Evolutionary conservation across 1,284 basidiomycete genomes (phyloP), one percentile per base, ranked within the genome.

Genomic region (Takashimella koratensis): DNA sequence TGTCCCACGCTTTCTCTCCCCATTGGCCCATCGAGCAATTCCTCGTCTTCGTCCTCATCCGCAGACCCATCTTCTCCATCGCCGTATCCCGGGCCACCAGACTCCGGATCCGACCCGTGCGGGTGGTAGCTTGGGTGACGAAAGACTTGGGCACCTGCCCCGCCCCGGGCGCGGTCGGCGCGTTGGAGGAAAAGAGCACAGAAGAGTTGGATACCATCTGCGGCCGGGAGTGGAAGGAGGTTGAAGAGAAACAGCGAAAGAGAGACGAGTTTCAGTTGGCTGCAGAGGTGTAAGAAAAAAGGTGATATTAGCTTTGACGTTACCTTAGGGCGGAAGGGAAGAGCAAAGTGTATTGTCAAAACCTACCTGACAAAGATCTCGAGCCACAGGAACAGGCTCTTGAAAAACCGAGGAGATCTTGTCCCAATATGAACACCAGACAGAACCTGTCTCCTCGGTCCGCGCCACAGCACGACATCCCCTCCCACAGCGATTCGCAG

Each of bases 201-300:
- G n/a, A 75, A 56, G 8, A 73, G 58, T 25, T 70, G 66, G 4
- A 67, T 64, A 16, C 73, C 73, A 52, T 75, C 73, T 16, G 73
- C 66, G 13, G 58, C 50, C 2, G 73, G 73, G 4, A 75, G 53
- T 0, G 73, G 71, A 23, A 75, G 65, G 45, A 75, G 67, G 57
- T 75, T 75, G 67, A 75, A 67, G 13, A 75, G 49, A 61, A 66
- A 73, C 19, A 75, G 57, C 3, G 73, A 75, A 4, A 73, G 45
- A 0, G 70, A 56, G 16, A 70, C 65, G n/a, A 64, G 64, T 8
- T 62, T 58, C 45, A 69, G 49, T 54, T 75, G 73, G 5, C 70
- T 74, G 53, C 8, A 8, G 30, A 36, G 30, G 30, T 8, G 30
- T 36, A 36, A 16, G 16, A 16, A 8, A 4, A 10, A 20, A 21